A percentile compares a stretch with the other conserved stretches of the same genome.
phyloP scores from a whole-genome alignment of 2,329 filamentous ascomycete genomes.

The Penicillium sclerotiorum region DNA sequence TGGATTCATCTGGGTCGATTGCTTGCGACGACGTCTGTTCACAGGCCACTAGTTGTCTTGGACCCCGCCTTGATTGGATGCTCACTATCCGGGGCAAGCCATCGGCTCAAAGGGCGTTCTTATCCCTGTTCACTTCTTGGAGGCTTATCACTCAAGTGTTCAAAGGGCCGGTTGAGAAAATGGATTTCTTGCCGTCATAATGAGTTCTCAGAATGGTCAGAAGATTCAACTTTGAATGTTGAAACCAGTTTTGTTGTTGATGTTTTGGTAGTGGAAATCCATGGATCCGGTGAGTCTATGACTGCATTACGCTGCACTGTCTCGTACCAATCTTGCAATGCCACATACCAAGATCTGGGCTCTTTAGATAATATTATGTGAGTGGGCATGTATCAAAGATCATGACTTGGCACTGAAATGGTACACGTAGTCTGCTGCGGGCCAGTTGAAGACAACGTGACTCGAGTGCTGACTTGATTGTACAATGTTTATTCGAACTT shows the following conservation, averaged over 20 bases:
- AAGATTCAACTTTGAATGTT: neutral
- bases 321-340: constrained; percentile 17
- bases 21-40: constrained; percentile 7
- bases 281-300: constrained; percentile 16
- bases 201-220: no score
- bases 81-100: neutral
- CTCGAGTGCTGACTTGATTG: no score
- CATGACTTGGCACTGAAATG: no score
- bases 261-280: neutral
- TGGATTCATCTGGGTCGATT: constrained; percentile 8
- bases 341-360: constrained; percentile 21
- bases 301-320: constrained; percentile 13
- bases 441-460: no score
- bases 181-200: no score
- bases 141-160: neutral
- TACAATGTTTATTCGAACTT: no score
- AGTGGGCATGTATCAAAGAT: no score
- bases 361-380: no score
- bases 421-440: no score
- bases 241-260: neutral
- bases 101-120: neutral
- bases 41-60: constrained; percentile 9
- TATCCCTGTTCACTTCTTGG: neutral
- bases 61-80: constrained; percentile 18
- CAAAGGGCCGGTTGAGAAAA: no score